These are phyloP conservation scores for Coprinopsis strossmayeri DNA, from an alignment of 768 basidiomycete species.

Conservation along the genomic window DNA sequence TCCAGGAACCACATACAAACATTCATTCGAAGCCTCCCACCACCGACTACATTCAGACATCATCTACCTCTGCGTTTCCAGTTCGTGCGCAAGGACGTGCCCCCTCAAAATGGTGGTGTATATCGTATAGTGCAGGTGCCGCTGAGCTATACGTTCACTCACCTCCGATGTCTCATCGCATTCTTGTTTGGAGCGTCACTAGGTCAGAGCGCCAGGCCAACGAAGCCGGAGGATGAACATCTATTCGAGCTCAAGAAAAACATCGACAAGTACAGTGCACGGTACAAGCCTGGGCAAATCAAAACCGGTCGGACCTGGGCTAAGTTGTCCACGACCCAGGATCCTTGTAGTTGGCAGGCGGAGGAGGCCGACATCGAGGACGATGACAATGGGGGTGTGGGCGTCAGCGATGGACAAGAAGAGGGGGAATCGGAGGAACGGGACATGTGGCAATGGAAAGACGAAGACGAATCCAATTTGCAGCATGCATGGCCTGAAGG, in stretches of 20 bases:
- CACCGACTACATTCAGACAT: slow-evolving; percentile 43
- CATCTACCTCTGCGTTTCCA: slow-evolving; percentile 56
- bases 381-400: slow-evolving; percentile 21
- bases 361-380: slow-evolving; percentile 20
- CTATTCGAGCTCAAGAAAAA: slow-evolving; percentile 55
- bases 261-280: slow-evolving; percentile 31
- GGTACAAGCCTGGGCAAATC: slow-evolving; percentile 47
- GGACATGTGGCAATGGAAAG: slow-evolving; percentile 67
- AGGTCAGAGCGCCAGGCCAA: slow-evolving; percentile 7
- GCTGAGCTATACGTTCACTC: slow-evolving; percentile 60
- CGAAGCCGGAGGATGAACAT: slow-evolving; percentile 33
- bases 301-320: slow-evolving; percentile 39
- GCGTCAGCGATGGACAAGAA: slow-evolving; percentile 12
- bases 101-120: slow-evolving; percentile 32
- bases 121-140: slow-evolving; percentile 67
- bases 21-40: slow-evolving; percentile 31
- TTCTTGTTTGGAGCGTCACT: slow-evolving; percentile 44
- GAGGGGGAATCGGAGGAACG: slow-evolving; percentile 38
- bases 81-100: slow-evolving; percentile 31
- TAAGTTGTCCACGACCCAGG: slow-evolving; percentile 45
- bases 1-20: slow-evolving; percentile 45
- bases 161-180: slow-evolving; percentile 53
- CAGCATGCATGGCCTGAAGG: slow-evolving; percentile 53
- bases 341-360: slow-evolving; percentile 43
- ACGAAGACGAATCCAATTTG: slow-evolving; percentile 61